Evolutionary conservation across 2,329 filamentous ascomycete species (phyloP).

Genomic region (Alternaria sp.): DNA sequence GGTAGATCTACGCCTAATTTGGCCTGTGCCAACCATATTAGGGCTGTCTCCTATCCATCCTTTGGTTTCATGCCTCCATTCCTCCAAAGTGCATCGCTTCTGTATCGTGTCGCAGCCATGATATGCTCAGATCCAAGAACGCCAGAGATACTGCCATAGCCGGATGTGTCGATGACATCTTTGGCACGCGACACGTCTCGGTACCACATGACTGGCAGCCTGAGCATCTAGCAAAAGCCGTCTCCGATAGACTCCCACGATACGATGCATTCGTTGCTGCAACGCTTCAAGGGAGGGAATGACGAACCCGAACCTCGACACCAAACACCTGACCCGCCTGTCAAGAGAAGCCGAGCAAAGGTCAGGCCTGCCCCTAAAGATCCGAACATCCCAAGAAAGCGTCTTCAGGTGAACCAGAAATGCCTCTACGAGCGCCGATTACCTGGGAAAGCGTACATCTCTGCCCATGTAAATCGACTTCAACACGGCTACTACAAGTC

Average conservation of each 20-base stretch:
- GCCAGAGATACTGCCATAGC: background rate
- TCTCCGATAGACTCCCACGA: background rate
- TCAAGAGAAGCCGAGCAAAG: conserved; percentile 20
- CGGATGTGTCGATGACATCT: conserved; percentile 1
- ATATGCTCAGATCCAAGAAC: background rate
- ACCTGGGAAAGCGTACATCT: conserved; percentile 59
- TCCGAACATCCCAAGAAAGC: conserved; percentile 35
- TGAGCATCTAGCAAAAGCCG: background rate
- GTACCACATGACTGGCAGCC: background rate
- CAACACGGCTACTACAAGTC: conserved; percentile 60
- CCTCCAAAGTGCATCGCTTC: background rate
- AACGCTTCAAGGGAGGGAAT: conserved; percentile 10
- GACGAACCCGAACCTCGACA: conserved; percentile 5
- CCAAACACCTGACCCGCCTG: background rate
- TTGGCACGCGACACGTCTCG: background rate
- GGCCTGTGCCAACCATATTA: background rate
- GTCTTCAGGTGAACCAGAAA: conserved; percentile 44
- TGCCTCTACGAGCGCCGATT: conserved; percentile 60
- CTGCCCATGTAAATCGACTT: conserved; percentile 59
- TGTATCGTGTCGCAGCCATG: background rate
- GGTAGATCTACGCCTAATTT: conserved; percentile 1
- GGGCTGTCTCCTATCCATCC: background rate
- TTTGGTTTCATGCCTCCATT: background rate
- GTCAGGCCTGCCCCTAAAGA: conserved; percentile 25
- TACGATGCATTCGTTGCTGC: conserved; percentile 22